These are phyloP conservation scores for Diaporthe humulicola DNA, from an alignment of 2,329 filamentous ascomycete species.

Conservation along the genomic window DNA sequence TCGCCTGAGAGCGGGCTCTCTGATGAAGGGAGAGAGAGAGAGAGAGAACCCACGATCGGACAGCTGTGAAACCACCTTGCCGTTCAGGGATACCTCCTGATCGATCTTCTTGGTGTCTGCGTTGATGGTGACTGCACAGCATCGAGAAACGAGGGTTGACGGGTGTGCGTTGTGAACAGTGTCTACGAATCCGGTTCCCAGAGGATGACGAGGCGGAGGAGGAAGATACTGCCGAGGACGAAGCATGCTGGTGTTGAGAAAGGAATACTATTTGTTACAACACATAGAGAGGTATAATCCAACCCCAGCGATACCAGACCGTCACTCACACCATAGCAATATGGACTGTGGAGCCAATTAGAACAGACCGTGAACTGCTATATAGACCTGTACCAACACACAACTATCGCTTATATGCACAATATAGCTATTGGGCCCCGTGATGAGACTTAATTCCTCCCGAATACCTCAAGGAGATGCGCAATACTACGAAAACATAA, in stretches of 20 bases:
- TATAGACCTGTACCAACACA: neutral
- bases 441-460: neutral
- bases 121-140: slow-evolving; percentile 15
- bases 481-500: slow-evolving; percentile 25
- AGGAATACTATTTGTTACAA: neutral
- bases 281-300: neutral
- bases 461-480: neutral
- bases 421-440: neutral
- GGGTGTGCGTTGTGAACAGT: neutral
- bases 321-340: neutral
- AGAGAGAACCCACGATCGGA: slow-evolving; percentile 31
- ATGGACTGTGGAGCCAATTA: neutral
- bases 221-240: neutral
- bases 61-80: slow-evolving; percentile 36
- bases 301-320: neutral
- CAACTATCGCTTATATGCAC: neutral
- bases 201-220: neutral
- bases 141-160: neutral
- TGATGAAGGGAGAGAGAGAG: too few species aligned
- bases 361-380: neutral
- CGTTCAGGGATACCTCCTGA: slow-evolving; percentile 37
- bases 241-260: neutral
- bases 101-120: slow-evolving; percentile 30
- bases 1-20: neutral
- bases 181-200: neutral